phyloP scores from a whole-genome alignment of 495 filamentous ascomycete genomes.

The Aspergillus nanangensis region DNA sequence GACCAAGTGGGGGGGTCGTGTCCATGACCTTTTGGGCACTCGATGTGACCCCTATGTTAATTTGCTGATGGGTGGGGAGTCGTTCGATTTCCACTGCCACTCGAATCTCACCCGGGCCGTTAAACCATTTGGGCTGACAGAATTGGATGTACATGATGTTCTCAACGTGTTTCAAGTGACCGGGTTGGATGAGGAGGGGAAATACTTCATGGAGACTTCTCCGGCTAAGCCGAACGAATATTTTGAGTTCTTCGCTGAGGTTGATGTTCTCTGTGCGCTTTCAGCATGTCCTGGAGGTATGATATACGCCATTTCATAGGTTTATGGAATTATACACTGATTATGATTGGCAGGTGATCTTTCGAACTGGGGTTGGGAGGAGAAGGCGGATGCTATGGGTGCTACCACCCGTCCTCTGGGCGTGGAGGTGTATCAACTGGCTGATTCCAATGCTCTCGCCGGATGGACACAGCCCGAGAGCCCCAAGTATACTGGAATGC shows the following conservation, averaged over 20 bases:
- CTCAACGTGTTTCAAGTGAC: constrained; percentile 81
- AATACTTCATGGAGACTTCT: constrained; percentile 75
- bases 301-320: constrained; percentile 5
- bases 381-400: constrained; percentile 61
- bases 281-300: constrained; percentile 55
- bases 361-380: constrained; percentile 71
- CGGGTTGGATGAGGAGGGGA: constrained; percentile 62
- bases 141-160: constrained; percentile 75
- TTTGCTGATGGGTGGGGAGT: constrained; percentile 60
- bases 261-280: constrained; percentile 68
- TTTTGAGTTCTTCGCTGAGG: constrained; percentile 75
- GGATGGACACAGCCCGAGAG: constrained; percentile 57
- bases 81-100: constrained; percentile 77
- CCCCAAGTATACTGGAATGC: constrained; percentile 59
- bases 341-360: constrained; percentile 56
- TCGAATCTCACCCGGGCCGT: constrained; percentile 74
- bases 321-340: constrained; percentile 16
- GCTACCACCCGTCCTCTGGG: constrained; percentile 68
- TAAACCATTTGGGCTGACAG: constrained; percentile 59
- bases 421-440: constrained; percentile 63
- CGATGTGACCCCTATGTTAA: constrained; percentile 76
- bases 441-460: constrained; percentile 42
- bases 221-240: constrained; percentile 62
- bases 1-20: constrained; percentile 45
- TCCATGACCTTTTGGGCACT: constrained; percentile 75